Evolutionary conservation across 2,329 filamentous ascomycete species (phyloP), one percentile per base, ranked within the genome.

Genomic region (Neonectria magnoliae): DNA sequence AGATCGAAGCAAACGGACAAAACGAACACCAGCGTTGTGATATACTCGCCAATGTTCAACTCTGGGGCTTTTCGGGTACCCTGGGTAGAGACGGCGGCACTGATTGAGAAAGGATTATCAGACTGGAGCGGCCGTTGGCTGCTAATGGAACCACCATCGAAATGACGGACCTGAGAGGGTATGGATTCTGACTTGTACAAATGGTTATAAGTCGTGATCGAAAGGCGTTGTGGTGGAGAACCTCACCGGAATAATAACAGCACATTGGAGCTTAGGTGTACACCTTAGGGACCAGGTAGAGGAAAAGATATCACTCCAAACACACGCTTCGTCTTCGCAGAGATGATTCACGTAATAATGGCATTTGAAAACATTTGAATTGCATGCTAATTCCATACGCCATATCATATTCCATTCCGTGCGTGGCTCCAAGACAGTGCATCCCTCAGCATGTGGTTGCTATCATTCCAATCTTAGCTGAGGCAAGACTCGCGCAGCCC

Each of bases 1-100:
- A 33, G 25, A 5, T 2, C 3, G 3, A 18, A 14, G 1, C n/a
- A 52, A 10, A n/a, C 5, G 29, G 1, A 47, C 5, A 14, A 27
- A 16, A 3, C 3, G 1, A 10, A 18, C 5, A 14, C 1, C 3
- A 2, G 18, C 2, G 22, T 33, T 1, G 52, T 53, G 0, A 36
- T 72, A 2, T 72, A 73, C 14, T 72, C 70, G 0, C 68, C 70
- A 0, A 68, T 65, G 65, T 73, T 72, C 3, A 72, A 72, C 29
- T 71, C 68, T 1, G 68, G 70, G 0, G 62, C 68, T 0, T 73
- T 70, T 18, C 48, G 20, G 0, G 67, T 72, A 0, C 61, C 70
- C 1, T 72, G 70, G 70, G 62, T 48, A 2, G 48, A 54, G 13
- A 71, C 70, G 2, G 50, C 20, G 0, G 29, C 4, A 2, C n/a